Percentiles rank a stretch among this genome's conserved stretches.
These are phyloP conservation scores for Populus hybrid DNA, from an alignment of 441 rosid species.

Conservation along the genomic window DNA sequence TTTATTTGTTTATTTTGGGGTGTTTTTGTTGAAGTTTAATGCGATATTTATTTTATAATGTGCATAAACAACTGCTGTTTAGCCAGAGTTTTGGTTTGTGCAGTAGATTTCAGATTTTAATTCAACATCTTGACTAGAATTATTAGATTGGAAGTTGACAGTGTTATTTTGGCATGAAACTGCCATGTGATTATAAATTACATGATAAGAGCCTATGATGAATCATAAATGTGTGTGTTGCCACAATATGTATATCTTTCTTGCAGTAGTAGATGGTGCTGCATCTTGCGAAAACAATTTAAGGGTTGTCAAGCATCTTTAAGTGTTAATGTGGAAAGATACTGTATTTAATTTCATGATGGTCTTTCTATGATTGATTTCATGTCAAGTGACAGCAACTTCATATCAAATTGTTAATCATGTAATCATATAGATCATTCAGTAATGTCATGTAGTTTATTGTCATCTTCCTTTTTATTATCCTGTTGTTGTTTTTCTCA, in stretches of 20 bases:
- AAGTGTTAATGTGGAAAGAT: neutral
- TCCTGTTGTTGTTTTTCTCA: neutral
- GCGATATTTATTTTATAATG: too few species aligned
- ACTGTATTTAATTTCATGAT: neutral
- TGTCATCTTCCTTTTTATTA: neutral
- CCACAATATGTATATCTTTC: neutral
- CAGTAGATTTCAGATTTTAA: neutral
- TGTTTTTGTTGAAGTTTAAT: neutral
- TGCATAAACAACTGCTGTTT: neutral
- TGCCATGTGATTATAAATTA: neutral
- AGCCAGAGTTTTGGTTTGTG: neutral
- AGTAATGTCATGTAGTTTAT: too few species aligned
- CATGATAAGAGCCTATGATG: neutral
- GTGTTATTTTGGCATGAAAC: neutral
- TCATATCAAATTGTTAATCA: neutral
- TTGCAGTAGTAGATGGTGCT: neutral
- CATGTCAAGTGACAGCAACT: neutral
- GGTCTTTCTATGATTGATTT: neutral
- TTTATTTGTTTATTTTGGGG: neutral
- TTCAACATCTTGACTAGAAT: too few species aligned
- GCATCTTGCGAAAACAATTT: neutral
- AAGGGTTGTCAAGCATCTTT: neutral
- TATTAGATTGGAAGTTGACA: neutral
- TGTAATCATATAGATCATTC: neutral
- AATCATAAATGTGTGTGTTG: neutral